Evolutionary conservation across 2,329 filamentous ascomycete species (phyloP).

Genomic region (Tolypocladium amazonense): DNA sequence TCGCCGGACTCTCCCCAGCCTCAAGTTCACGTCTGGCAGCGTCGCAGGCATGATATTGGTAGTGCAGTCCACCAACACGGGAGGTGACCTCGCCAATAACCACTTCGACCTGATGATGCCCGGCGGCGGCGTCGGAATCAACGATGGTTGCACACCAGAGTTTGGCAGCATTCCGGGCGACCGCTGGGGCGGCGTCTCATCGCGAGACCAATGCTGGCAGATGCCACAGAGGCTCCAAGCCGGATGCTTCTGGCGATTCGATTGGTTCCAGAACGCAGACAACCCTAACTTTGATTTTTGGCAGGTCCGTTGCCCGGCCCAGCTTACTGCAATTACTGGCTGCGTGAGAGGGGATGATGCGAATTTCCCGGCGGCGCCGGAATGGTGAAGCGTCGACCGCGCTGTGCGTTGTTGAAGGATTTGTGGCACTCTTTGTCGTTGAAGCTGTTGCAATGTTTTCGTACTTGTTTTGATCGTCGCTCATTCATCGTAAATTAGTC

Average conservation of each 20-base stretch:
- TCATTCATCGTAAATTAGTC: neutral
- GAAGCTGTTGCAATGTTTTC: neutral
- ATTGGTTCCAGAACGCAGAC: slow-evolving; percentile 50
- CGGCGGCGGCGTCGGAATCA: slow-evolving; percentile 44
- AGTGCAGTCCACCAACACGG: slow-evolving; percentile 52
- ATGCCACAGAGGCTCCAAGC: slow-evolving; percentile 43
- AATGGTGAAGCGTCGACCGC: neutral
- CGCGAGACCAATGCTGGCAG: slow-evolving; percentile 36
- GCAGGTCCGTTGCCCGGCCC: slow-evolving; percentile 44
- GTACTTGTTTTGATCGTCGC: neutral
- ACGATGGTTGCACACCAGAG: slow-evolving; percentile 39
- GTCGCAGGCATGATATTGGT: slow-evolving; percentile 52
- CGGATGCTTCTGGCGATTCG: slow-evolving; percentile 53
- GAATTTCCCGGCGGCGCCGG: slow-evolving; percentile 12
- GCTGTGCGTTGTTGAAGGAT: neutral
- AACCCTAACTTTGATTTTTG: slow-evolving; percentile 45
- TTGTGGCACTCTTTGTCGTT: neutral
- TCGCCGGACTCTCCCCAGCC: slow-evolving; percentile 12
- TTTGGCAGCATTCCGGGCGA: slow-evolving; percentile 35
- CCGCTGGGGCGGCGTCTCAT: slow-evolving; percentile 46
- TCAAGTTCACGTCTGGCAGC: slow-evolving; percentile 40
- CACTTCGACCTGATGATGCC: slow-evolving; percentile 38
- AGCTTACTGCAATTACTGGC: slow-evolving; percentile 29
- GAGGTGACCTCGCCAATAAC: slow-evolving; percentile 17
- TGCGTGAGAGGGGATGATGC: slow-evolving; percentile 21